Conservation (phyloP, 2,329 filamentous ascomycete species). For the Teratosphaeriaceae sp. region DNA sequence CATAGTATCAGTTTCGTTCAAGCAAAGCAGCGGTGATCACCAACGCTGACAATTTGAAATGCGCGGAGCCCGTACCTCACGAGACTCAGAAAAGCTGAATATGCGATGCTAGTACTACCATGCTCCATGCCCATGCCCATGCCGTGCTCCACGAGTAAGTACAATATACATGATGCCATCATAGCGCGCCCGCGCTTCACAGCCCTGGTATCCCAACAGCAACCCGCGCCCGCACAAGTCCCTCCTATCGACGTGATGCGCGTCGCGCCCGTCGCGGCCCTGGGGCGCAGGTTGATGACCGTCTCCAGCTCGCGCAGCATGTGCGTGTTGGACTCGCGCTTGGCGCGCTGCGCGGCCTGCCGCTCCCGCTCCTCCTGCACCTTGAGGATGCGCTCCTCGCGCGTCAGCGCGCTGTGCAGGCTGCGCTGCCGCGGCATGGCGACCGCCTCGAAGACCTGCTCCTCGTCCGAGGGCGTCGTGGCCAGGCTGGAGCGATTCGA, state of each 20-base stretch:
- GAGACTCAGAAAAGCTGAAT: too few relatives aligned
- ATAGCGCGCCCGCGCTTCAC: too few relatives aligned
- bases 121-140: too few relatives aligned
- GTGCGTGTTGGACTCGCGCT: conserved; percentile 71
- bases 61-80: too few relatives aligned
- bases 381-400: conserved; percentile 80
- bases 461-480: conserved; percentile 41
- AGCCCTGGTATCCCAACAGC: too few relatives aligned
- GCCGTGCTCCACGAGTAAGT: too few relatives aligned
- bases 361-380: conserved; percentile 80
- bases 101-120: too few relatives aligned
- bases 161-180: too few relatives aligned
- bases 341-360: conserved; percentile 64
- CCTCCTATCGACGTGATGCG: conserved; percentile 10
- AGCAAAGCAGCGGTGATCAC: too few relatives aligned
- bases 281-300: conserved; percentile 52
- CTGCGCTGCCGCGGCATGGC: conserved; percentile 58
- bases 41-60: too few relatives aligned
- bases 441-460: conserved; percentile 86
- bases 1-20: too few relatives aligned
- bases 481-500: conserved; percentile 43
- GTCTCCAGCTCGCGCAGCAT: conserved; percentile 93
- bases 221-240: too few relatives aligned
- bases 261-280: neutral
- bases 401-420: conserved; percentile 56